Conservation (phyloP, 1,284 basidiomycete species). For the Cutaneotrichosporon dermatis region DNA sequence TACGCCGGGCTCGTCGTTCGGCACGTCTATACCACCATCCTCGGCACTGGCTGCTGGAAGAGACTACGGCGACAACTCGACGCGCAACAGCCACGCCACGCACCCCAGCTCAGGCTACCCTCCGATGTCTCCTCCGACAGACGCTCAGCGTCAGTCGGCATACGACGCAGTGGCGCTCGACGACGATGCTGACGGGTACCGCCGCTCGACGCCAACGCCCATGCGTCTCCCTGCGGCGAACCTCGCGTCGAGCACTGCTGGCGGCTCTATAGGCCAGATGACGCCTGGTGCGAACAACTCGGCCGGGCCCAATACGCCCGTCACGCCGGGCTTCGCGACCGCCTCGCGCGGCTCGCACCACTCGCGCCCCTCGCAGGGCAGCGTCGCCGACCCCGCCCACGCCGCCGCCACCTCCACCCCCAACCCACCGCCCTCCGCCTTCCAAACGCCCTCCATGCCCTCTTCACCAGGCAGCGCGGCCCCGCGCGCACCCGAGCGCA, state of each 20-base stretch:
- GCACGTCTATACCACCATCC: not conserved
- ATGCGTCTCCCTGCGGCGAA: not conserved
- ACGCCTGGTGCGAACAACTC: too few species aligned
- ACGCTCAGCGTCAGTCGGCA: not conserved
- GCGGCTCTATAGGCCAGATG: not conserved
- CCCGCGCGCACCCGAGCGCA: slow-evolving; percentile 7
- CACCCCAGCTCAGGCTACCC: not conserved
- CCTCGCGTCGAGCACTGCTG: not conserved
- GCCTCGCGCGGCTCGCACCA: not conserved
- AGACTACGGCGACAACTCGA: not conserved
- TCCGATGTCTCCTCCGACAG: not conserved
- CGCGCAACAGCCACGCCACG: not conserved
- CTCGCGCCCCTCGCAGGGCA: slow-evolving; percentile 1
- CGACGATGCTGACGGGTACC: not conserved
- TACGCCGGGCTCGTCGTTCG: slow-evolving; percentile 9
- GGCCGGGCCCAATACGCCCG: slow-evolving; percentile 4
- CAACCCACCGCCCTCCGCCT: not conserved
- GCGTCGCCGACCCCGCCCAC: not conserved
- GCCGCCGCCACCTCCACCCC: not conserved
- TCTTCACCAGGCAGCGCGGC: not conserved
- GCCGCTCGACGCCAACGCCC: slow-evolving; percentile 1
- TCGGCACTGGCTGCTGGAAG: slow-evolving; percentile 2
- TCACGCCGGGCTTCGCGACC: not conserved
- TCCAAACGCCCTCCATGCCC: not conserved
- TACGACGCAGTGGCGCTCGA: not conserved